Percentiles rank a stretch among this genome's conserved stretches.
Conservation (phyloP, 371 early-diverging fungal genomes). For the Apophysomyces sp. region DNA sequence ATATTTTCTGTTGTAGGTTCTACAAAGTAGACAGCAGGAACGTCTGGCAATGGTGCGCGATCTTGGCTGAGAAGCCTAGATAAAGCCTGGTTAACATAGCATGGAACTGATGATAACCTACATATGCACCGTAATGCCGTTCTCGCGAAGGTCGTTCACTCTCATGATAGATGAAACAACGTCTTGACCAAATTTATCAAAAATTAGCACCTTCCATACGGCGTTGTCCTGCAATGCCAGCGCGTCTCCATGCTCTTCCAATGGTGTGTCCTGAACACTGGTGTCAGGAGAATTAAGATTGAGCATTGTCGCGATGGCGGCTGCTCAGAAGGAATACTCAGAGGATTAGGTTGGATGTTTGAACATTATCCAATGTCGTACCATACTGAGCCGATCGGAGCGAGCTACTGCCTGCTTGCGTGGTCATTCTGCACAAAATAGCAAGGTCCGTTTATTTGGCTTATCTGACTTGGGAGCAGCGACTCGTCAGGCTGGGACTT, state of each 20-base stretch:
- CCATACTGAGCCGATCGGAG: slow-evolving; percentile 25
- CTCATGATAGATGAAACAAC: slow-evolving; percentile 97
- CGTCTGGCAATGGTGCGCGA: slow-evolving; percentile 90
- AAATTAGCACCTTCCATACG: slow-evolving; percentile 97
- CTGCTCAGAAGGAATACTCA: slow-evolving; percentile 6
- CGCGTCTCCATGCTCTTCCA: slow-evolving; percentile 15
- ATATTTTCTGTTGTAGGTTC: slow-evolving; percentile 89
- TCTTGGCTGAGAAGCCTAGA: slow-evolving; percentile 73
- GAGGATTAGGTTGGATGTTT: not conserved
- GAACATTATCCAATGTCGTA: not conserved
- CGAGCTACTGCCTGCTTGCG: not conserved
- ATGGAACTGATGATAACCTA: slow-evolving; percentile 23
- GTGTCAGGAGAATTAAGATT: slow-evolving; percentile 34
- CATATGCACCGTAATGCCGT: slow-evolving; percentile 99
- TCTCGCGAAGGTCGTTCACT: slow-evolving; percentile 96
- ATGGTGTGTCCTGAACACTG: not conserved
- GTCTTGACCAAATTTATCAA: slow-evolving; percentile 93
- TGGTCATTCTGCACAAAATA: not conserved
- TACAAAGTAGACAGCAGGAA: slow-evolving; percentile 98
- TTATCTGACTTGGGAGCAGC: too few relatives aligned
- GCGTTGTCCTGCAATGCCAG: slow-evolving; percentile 25
- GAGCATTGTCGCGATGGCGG: slow-evolving; percentile 57
- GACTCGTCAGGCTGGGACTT: too few relatives aligned
- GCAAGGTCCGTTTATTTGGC: not conserved
- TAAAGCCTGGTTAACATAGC: not conserved